phyloP scores from a whole-genome alignment of 1,284 basidiomycete genomes.

The Singerocomus inundabilis region DNA sequence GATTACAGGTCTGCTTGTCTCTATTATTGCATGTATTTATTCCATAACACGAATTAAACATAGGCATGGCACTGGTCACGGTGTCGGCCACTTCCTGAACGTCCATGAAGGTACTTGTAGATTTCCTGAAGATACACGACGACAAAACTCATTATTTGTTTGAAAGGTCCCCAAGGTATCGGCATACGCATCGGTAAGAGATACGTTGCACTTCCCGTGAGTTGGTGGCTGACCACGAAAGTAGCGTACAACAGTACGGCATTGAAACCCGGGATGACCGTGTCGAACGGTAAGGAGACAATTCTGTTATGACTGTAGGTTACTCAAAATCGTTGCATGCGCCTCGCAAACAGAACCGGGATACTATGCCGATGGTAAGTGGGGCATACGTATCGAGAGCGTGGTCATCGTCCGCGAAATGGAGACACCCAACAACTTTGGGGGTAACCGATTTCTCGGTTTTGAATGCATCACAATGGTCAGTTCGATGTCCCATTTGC shows the following conservation, averaged over 20 bases:
- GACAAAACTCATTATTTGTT: background rate
- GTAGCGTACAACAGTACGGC: slow-evolving; percentile 65
- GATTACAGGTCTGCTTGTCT: slow-evolving; percentile 42
- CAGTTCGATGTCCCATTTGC: slow-evolving; percentile 15
- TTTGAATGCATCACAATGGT: slow-evolving; percentile 88
- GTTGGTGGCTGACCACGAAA: background rate
- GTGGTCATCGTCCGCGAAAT: slow-evolving; percentile 75
- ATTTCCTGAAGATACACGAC: background rate
- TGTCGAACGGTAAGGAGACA: slow-evolving; percentile 68
- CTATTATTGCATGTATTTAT: background rate
- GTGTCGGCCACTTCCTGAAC: slow-evolving; percentile 89
- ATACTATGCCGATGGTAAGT: slow-evolving; percentile 90
- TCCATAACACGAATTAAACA: background rate
- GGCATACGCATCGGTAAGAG: slow-evolving; percentile 69
- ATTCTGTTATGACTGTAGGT: background rate
- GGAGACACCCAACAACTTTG: slow-evolving; percentile 82
- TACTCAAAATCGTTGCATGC: background rate
- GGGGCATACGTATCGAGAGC: slow-evolving; percentile 93
- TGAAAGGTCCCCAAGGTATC: slow-evolving; percentile 77
- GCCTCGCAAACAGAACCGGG: slow-evolving; percentile 66
- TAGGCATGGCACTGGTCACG: slow-evolving; percentile 91
- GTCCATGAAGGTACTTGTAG: slow-evolving; percentile 74
- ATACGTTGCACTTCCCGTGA: background rate
- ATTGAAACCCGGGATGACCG: slow-evolving; percentile 82
- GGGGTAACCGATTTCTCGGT: slow-evolving; percentile 78